phyloP scores from a whole-genome alignment of 1,284 basidiomycete species.

The Apiotrichum porosum region DNA sequence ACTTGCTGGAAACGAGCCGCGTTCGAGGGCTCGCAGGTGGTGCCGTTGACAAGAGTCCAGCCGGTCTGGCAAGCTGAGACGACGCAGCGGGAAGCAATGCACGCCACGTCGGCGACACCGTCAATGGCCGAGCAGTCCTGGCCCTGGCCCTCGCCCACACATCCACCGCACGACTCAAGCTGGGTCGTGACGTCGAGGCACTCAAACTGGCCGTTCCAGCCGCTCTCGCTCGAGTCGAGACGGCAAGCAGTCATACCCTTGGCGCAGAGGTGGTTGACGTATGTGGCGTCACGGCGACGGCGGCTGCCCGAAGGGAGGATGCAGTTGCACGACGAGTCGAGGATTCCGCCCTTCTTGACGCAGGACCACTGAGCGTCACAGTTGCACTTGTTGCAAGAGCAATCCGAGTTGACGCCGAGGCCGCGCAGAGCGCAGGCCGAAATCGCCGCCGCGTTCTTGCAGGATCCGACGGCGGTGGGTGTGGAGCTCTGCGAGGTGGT shows the following conservation, averaged over 20 bases:
- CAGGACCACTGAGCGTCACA: constrained; percentile 12
- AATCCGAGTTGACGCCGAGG: constrained; percentile 12
- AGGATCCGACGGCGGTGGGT: constrained; percentile 8
- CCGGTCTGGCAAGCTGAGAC: constrained; percentile 15
- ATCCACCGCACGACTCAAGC: constrained; percentile 59
- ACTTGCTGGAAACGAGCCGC: background rate
- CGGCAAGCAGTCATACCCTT: constrained; percentile 11
- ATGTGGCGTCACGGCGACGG: constrained; percentile 1
- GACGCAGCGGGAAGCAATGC: constrained; percentile 14
- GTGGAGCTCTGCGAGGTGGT: background rate
- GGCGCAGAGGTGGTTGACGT: constrained; percentile 5
- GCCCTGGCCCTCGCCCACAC: constrained; percentile 57
- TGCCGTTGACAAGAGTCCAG: constrained; percentile 4
- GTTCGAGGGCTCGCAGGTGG: background rate
- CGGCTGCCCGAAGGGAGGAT: constrained; percentile 7
- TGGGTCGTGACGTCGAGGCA: constrained; percentile 17
- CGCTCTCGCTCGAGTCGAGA: background rate
- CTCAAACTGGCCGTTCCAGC: constrained; percentile 13
- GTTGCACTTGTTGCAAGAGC: constrained; percentile 11
- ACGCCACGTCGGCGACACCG: constrained; percentile 46
- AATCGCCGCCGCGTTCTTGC: constrained; percentile 10
- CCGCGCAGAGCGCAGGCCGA: constrained; percentile 3
- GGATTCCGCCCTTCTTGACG: constrained; percentile 7
- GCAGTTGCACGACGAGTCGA: constrained; percentile 15
- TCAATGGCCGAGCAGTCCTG: constrained; percentile 63